phyloP scores from a whole-genome alignment of 2,329 filamentous ascomycete species.

The Neoscytalidium dimidiatum region DNA sequence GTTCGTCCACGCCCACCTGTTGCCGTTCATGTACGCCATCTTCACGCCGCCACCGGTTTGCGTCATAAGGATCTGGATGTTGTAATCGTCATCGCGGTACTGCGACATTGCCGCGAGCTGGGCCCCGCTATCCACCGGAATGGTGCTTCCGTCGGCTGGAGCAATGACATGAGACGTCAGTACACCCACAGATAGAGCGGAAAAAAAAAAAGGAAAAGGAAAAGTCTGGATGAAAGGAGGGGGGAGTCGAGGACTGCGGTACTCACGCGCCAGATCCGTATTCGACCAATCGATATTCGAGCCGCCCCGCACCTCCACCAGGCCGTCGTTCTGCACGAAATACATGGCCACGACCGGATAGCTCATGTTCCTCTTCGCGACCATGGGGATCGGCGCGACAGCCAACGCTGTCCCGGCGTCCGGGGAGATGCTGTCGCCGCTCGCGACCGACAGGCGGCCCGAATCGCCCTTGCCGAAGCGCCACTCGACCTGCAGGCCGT shows the following conservation, averaged over 20 bases:
- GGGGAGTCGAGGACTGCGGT: too few species aligned
- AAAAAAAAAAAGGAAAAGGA: background rate
- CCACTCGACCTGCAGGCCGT: background rate
- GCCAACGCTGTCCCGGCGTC: background rate
- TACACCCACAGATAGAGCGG: too few species aligned
- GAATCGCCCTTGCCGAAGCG: background rate
- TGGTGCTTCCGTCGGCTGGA: background rate
- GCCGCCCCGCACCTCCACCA: background rate
- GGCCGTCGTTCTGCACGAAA: background rate
- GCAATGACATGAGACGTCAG: too few species aligned
- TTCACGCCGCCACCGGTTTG: background rate
- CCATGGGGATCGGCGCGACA: background rate
- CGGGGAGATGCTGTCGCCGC: background rate
- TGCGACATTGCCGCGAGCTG: conserved; percentile 2
- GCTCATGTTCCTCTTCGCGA: background rate
- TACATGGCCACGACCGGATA: background rate
- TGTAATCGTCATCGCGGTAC: conserved; percentile 3
- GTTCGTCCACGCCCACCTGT: background rate
- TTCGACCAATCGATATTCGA: background rate
- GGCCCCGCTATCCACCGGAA: background rate
- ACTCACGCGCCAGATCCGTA: background rate
- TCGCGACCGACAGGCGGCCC: background rate
- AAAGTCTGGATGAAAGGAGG: background rate
- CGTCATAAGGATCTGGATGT: conserved; percentile 7
- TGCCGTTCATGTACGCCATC: conserved; percentile 15